A percentile compares a stretch with the other conserved stretches of the same genome.
phyloP scores from a whole-genome alignment of 179 eudicot species.

The Patellifolia procumbens region DNA sequence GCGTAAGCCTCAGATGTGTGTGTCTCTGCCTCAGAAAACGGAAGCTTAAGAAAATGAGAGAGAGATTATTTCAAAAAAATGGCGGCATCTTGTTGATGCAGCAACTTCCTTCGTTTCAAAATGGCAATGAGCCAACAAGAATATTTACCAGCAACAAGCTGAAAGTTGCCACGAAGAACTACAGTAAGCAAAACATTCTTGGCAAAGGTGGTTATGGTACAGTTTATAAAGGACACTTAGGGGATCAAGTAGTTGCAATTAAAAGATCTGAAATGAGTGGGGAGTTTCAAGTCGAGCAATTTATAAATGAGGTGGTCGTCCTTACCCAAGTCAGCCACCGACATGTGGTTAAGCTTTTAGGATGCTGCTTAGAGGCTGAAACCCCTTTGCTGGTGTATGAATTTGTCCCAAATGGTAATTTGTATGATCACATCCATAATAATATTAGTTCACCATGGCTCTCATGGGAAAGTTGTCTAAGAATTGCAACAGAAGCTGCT shows the following conservation, averaged over 20 bases:
- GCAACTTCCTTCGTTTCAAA: background rate
- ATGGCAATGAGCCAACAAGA: slow-evolving; percentile 5
- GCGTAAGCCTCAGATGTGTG: background rate
- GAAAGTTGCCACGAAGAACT: background rate
- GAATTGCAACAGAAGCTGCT: slow-evolving; percentile 26
- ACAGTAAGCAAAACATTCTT: background rate
- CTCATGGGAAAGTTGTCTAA: slow-evolving; percentile 26
- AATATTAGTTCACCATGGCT: slow-evolving; percentile 14
- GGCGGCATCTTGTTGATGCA: slow-evolving; percentile 1
- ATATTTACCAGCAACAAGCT: slow-evolving; percentile 13
- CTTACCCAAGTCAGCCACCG: slow-evolving; percentile 35
- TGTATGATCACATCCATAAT: slow-evolving; percentile 12
- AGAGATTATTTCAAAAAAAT: background rate
- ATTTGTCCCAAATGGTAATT: slow-evolving; percentile 21
- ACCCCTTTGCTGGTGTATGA: slow-evolving; percentile 25
- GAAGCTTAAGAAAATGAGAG: background rate
- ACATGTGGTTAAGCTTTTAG: slow-evolving; percentile 30
- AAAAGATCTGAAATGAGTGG: slow-evolving; percentile 29
- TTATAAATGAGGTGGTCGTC: slow-evolving; percentile 35
- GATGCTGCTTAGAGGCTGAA: slow-evolving; percentile 33
- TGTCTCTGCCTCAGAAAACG: background rate
- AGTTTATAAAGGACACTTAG: slow-evolving; percentile 25
- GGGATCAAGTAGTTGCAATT: slow-evolving; percentile 33
- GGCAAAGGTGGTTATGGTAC: slow-evolving; percentile 37
- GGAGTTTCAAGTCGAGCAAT: slow-evolving; percentile 27